phyloP scores from a whole-genome alignment of 495 filamentous ascomycete species.

The Penicillium macrosclerotiorum region DNA sequence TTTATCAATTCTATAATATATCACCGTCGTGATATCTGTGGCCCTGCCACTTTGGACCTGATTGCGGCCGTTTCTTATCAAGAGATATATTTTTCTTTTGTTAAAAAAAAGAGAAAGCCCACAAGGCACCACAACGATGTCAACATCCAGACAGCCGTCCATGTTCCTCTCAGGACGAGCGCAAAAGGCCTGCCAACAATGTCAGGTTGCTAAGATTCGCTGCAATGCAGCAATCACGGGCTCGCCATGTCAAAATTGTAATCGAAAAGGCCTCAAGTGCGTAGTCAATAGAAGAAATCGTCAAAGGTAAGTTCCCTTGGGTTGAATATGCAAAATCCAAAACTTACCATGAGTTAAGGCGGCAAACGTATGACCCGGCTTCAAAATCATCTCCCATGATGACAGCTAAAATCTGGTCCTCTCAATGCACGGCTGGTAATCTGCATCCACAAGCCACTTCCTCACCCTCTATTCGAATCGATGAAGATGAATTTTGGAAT shows the following conservation, averaged over 20 bases:
- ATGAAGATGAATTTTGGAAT: slow-evolving; percentile 15
- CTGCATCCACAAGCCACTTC: background rate
- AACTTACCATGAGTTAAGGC: background rate
- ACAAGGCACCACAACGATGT: too few species aligned
- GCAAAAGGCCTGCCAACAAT: slow-evolving; percentile 10
- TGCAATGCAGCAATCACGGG: slow-evolving; percentile 10
- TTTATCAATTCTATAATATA: too few species aligned
- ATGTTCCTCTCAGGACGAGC: background rate
- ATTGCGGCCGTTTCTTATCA: too few species aligned
- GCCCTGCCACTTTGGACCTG: too few species aligned
- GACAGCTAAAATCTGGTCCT: background rate
- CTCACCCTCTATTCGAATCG: background rate
- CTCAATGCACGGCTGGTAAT: background rate
- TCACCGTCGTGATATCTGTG: too few species aligned
- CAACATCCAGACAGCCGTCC: slow-evolving; percentile 2
- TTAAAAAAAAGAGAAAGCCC: too few species aligned
- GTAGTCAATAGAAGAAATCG: slow-evolving; percentile 3
- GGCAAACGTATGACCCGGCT: background rate
- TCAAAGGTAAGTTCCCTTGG: background rate
- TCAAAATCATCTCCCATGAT: background rate
- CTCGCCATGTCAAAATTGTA: slow-evolving; percentile 13
- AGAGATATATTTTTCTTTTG: too few species aligned
- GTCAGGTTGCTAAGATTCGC: slow-evolving; percentile 11
- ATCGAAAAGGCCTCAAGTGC: slow-evolving; percentile 3
- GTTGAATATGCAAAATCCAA: background rate